Conservation (phyloP, 345 rosid species). For the Syzygium oleosum region DNA sequence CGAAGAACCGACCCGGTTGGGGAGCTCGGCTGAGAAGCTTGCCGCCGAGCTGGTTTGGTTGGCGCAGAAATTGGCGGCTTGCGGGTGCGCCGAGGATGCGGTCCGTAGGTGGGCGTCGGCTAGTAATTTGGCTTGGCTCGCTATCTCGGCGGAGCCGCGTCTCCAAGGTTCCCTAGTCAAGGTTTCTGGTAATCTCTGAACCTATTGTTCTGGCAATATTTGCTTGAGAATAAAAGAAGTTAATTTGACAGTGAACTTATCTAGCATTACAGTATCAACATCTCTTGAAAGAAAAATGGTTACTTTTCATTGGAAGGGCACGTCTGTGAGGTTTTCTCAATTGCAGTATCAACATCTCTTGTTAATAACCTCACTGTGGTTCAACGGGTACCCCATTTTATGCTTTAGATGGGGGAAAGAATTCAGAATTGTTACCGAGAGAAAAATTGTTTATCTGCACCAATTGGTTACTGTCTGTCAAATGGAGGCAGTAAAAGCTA, state of each 20-base stretch:
- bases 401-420: background rate
- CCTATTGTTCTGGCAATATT: background rate
- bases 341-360: background rate
- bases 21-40: slow-evolving; percentile 49
- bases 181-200: slow-evolving; percentile 45
- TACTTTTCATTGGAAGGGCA: background rate
- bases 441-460: background rate
- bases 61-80: slow-evolving; percentile 56
- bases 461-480: background rate
- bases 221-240: background rate
- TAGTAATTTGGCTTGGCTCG: slow-evolving; percentile 57
- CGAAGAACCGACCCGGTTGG: slow-evolving; percentile 26
- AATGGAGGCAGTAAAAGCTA: background rate
- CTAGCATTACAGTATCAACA: background rate
- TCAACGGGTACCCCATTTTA: background rate
- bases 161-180: slow-evolving; percentile 63
- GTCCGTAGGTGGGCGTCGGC: slow-evolving; percentile 80
- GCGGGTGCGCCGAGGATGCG: slow-evolving; percentile 70
- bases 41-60: slow-evolving; percentile 90
- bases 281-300: background rate
- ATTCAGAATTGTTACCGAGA: background rate
- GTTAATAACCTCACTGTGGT: background rate
- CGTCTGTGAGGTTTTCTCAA: background rate
- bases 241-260: background rate
- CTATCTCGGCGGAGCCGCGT: slow-evolving; percentile 66